Evolutionary conservation across 148 eudicot genomes (phyloP).

Genomic region (Silene latifolia): DNA sequence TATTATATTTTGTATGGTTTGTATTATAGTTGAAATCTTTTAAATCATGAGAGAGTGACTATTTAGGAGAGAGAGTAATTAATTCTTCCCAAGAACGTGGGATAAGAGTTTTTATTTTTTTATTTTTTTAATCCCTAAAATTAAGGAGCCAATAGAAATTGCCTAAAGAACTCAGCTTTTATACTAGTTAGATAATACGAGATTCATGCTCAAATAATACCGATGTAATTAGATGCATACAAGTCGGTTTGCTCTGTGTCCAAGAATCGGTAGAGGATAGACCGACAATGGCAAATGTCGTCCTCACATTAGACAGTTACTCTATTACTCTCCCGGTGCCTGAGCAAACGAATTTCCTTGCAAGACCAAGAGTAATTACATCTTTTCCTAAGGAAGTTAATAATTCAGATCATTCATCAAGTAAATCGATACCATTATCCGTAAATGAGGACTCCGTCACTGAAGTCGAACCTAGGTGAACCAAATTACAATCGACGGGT

Average conservation of each 20-base stretch:
- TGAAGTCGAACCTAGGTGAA: slow-evolving; percentile 20
- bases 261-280: slow-evolving; percentile 38
- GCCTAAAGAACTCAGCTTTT: too few species aligned
- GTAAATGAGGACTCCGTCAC: slow-evolving; percentile 22
- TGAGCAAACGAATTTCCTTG: slow-evolving; percentile 23
- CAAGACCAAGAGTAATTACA: background rate
- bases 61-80: too few species aligned
- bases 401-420: slow-evolving; percentile 13
- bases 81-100: too few species aligned
- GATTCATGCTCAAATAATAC: slow-evolving; percentile 17
- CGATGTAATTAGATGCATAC: slow-evolving; percentile 41
- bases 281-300: slow-evolving; percentile 42
- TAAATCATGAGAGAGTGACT: too few species aligned
- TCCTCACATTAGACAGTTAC: slow-evolving; percentile 33
- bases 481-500: too few species aligned
- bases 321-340: slow-evolving; percentile 32
- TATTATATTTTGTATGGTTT: too few species aligned
- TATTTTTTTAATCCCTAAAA: too few species aligned
- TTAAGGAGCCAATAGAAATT: too few species aligned
- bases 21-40: too few species aligned
- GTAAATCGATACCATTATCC: slow-evolving; percentile 9
- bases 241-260: slow-evolving; percentile 45
- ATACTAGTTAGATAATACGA: too few species aligned
- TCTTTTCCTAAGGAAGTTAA: background rate
- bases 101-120: too few species aligned